phyloP scores from a whole-genome alignment of 2,329 filamentous ascomycete species.

The Epichloe sp. region DNA sequence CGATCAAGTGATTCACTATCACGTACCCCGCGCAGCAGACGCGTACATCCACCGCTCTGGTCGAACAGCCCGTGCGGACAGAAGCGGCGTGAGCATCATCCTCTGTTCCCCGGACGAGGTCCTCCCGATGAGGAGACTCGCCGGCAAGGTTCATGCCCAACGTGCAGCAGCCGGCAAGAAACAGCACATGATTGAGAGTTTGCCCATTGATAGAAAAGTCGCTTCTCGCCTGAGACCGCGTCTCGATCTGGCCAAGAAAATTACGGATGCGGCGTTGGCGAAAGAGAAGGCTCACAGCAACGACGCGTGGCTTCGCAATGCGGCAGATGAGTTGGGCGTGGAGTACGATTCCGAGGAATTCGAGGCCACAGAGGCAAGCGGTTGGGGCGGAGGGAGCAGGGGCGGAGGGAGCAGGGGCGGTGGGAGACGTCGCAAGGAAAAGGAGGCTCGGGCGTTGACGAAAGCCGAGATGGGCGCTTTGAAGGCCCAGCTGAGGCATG shows the following conservation, averaged over 20 bases:
- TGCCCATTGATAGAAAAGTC: constrained; percentile 73
- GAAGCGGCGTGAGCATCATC: constrained; percentile 68
- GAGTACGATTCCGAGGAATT: constrained; percentile 89
- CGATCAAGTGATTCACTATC: constrained; percentile 86
- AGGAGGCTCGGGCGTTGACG: constrained; percentile 50
- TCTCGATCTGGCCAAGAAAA: constrained; percentile 68
- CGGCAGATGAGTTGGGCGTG: constrained; percentile 84
- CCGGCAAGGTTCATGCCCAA: constrained; percentile 72
- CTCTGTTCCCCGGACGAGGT: constrained; percentile 90
- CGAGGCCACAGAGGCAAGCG: constrained; percentile 57
- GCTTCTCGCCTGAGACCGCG: constrained; percentile 65
- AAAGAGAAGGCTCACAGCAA: constrained; percentile 80
- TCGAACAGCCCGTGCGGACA: constrained; percentile 74
- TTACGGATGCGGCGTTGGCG: constrained; percentile 69
- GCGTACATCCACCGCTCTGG: constrained; percentile 93
- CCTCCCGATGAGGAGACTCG: constrained; percentile 65
- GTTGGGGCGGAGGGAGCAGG: constrained; percentile 49
- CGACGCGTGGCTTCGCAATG: constrained; percentile 70
- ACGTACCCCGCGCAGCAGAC: constrained; percentile 82
- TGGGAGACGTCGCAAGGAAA: constrained; percentile 61
- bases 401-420: constrained; percentile 61
- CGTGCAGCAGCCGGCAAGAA: constrained; percentile 30
- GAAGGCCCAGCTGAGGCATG: constrained; percentile 56
- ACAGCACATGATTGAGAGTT: constrained; percentile 58
- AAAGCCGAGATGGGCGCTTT: constrained; percentile 63